Evolutionary conservation across 805 yeast genomes (phyloP), one percentile per base, ranked within the genome.

Genomic region (Teunomyces barrocoloradensis): DNA sequence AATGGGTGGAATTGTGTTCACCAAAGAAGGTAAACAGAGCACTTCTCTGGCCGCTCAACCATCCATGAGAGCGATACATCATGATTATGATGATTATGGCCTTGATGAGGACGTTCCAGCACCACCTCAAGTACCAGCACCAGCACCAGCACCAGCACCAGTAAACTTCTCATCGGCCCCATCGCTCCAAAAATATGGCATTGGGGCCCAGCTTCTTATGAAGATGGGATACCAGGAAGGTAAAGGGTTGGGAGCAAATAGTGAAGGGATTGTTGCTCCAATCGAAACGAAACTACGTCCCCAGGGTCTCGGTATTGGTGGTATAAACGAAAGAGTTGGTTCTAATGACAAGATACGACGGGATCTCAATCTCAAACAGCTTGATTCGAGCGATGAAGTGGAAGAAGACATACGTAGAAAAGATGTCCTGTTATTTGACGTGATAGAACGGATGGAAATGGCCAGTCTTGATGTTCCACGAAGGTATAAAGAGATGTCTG

Each of bases 221-320:
- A 78, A 82, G 52, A 91, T 92, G 98, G 99, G 99, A 0, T 91
- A 88, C 65, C 75, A 77, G 6, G 79, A 78, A 35, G 98, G 99
- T 0, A 73, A 78, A 57, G 98, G 97, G 0, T 74, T 92, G n/a
- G 99, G 99, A 2, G 69, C 70, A 4, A 63, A 74, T 20, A 80
- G 82, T 1, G 77, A 77, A 43, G 99, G 99, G 38, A 89, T 89
- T 1, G 75, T 77, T 0, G 80, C 76, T n/a, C 97, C 98, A 0
- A 82, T 92, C 5, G 85, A 87, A 51, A 85, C 87, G 3, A 77
- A 78, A 45, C 61, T 79, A 27, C 68, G 94, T 34, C 86, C 87
- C 0, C 78, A 77, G 37, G 84, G 89, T 1, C 66, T 80, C 15
- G 97, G 97, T 3, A 75, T 90, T 25, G 96, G 96, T 43, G 91